Base-by-base conservation (phyloP, 2,329 filamentous ascomycete species). In the Alternaria conjuncta region DNA sequence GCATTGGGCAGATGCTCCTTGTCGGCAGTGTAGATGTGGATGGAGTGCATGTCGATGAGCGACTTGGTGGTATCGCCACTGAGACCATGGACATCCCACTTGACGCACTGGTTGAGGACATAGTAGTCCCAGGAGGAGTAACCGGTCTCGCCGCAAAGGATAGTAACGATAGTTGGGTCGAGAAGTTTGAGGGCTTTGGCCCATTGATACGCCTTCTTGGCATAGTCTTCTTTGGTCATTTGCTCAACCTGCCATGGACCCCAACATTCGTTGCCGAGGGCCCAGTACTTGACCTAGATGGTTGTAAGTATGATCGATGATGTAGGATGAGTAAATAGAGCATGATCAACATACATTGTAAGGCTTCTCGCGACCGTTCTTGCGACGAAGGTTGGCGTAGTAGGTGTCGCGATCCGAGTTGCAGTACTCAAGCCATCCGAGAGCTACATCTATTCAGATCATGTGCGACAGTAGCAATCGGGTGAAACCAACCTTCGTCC, bases 391-490 rank as follows among this genome's bases (percentile, higher is more conserved):
- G 75, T 95, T 94, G 66, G 92, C 92, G 77, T 93, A 96, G 83
- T 95, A 87, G 10, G 91, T 94, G 79, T 94, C 87, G 59, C 86
- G 84, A n/a, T 86, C 87, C 3, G 89, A 89, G 81, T 96, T 96
- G 84, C 93, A 96, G 83, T 96, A 96, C 76, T 96, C 92, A 20
- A 96, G 84, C 92, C 92, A 96, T 11, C 86, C 91, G 30, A 95
- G 84, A 36, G 87, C 86, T 87, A 68, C 53, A 51, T 36, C 41
- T 61, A 2, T 84, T 60, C 13, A 56, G 55, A 11, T 13, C 11
- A 5, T 13, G 32, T 15, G 30, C 4, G 0, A 4, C 2, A 23
- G 20, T 11, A 18, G 7, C 5, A 6, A 10, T 4, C n/a, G 32
- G 20, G n/a, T 3, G 13, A 6, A 36, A 21, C 62, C 32, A 47